phyloP scores from a whole-genome alignment of 1,284 basidiomycete species.

The Gastroboletus turbinatus region DNA sequence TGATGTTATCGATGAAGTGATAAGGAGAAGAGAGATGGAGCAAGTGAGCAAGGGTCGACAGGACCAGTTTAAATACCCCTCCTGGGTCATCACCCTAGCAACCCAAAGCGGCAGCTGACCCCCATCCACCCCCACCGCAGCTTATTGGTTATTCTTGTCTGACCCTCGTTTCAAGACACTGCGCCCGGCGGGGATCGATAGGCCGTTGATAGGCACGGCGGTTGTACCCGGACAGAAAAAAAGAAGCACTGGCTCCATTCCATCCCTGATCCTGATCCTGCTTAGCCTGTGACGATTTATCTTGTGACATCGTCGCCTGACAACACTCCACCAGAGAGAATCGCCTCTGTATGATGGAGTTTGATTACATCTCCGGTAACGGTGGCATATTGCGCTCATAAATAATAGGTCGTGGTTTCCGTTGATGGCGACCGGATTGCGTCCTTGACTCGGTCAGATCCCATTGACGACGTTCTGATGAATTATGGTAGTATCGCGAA shows the following conservation, averaged over 20 bases:
- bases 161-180: conserved; percentile 7
- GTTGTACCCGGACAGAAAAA: conserved; percentile 2
- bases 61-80: conserved; percentile 19
- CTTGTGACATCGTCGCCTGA: background rate
- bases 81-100: conserved; percentile 3
- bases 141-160: conserved; percentile 17
- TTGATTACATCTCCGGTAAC: background rate
- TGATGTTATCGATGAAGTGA: conserved; percentile 4
- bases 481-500: background rate
- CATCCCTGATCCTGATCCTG: background rate
- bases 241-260: background rate
- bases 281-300: background rate
- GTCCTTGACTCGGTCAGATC: background rate
- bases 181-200: conserved; percentile 20
- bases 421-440: background rate
- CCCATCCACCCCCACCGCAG: background rate
- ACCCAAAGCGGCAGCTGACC: conserved; percentile 12
- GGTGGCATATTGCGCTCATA: background rate
- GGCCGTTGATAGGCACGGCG: conserved; percentile 15
- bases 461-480: conserved; percentile 2
- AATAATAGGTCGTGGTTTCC: background rate
- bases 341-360: background rate
- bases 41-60: background rate
- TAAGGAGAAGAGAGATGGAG: background rate
- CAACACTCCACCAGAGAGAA: background rate